Base-by-base conservation (phyloP, 192 early-diverging fungal species). In the Podila epicladia region DNA sequence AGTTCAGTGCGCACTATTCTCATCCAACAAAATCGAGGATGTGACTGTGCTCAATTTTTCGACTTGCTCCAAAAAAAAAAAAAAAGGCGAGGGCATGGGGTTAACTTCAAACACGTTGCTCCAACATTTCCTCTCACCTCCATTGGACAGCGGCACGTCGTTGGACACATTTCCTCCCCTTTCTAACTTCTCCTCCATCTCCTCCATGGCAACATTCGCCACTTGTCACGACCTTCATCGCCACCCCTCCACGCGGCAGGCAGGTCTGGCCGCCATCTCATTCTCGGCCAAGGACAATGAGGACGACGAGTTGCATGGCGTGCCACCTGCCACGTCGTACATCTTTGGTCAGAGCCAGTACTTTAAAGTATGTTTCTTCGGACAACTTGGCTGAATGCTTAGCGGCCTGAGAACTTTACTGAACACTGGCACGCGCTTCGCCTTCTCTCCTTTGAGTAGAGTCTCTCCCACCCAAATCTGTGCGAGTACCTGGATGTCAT, bases 401-500 rank as follows among this genome's bases (percentile, higher is more conserved):
- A 20, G 3, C 0, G 29, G 11, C 1, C 32, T 33, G 1, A 33
- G 29, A 19, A 32, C 1, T 12, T 62, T 17, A 5, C 15, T 11
- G 6, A 57, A 32, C 38, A 41, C 1, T 17, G 1, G 28, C 15
- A 5, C 19, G 7, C 41, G 22, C 15, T 12, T 58, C n/a, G 17
- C 35, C 5, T 49, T 45, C 58, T 26, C 48, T 69, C 65, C 11
- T 13, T 63, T n/a, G 22, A 59, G 58, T 82, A 89, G 90, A 85
- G 85, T 26, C 73, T 92, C 15, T 71, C 51, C 32, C 87, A 91
- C 68, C 87, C 90, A n/a, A 85, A 85, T 50, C 51, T 92, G n/a
- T 91, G 91, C 71, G 85, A 86, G 65, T 91, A 92, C 74, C 70
- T 91, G 51, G 91, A 92, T 62, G 87, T 90, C 64, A 71, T 87